These are phyloP conservation scores for Glutinoglossum americanum DNA, from an alignment of 495 filamentous ascomycete genomes.

Conservation along the genomic window DNA sequence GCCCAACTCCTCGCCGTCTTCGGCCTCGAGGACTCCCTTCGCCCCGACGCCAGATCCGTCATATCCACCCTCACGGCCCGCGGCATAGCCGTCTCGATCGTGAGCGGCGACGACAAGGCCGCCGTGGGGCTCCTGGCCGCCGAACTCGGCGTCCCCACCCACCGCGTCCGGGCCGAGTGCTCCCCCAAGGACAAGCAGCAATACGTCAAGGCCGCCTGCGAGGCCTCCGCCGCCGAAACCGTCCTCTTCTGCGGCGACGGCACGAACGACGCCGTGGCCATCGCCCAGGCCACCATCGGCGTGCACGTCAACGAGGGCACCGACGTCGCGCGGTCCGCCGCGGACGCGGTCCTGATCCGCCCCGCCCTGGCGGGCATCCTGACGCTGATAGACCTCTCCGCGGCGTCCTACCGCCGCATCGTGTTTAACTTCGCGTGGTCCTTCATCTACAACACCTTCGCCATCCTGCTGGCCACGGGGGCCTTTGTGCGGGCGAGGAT, in stretches of 20 bases:
- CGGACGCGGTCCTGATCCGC: conserved; percentile 46
- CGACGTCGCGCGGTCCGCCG: conserved; percentile 44
- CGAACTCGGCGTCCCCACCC: conserved; percentile 27
- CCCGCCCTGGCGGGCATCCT: conserved; percentile 34
- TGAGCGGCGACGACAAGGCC: conserved; percentile 47
- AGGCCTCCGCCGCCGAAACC: conserved; percentile 2
- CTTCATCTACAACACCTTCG: conserved; percentile 51
- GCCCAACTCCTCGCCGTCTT: conserved; percentile 29
- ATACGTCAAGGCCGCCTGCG: conserved; percentile 29
- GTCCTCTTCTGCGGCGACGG: conserved; percentile 56
- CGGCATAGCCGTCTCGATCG: conserved; percentile 35
- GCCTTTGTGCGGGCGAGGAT: neutral
- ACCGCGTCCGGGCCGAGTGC: conserved; percentile 27
- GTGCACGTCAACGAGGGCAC: conserved; percentile 40
- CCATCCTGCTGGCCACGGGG: conserved; percentile 32
- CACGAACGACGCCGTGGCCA: conserved; percentile 58
- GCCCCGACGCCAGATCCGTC: conserved; percentile 29
- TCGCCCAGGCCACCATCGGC: conserved; percentile 53
- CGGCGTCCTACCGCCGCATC: conserved; percentile 31
- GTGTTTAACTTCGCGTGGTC: conserved; percentile 56
- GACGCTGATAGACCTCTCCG: conserved; percentile 35
- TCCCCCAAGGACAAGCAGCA: conserved; percentile 38
- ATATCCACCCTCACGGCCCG: conserved; percentile 30
- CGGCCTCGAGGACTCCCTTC: conserved; percentile 35
- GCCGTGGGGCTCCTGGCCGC: conserved; percentile 33